These are phyloP conservation scores for Phyllostachys edulis DNA, from an alignment of 176 grass and related monocot genomes.

Conservation along the genomic window DNA sequence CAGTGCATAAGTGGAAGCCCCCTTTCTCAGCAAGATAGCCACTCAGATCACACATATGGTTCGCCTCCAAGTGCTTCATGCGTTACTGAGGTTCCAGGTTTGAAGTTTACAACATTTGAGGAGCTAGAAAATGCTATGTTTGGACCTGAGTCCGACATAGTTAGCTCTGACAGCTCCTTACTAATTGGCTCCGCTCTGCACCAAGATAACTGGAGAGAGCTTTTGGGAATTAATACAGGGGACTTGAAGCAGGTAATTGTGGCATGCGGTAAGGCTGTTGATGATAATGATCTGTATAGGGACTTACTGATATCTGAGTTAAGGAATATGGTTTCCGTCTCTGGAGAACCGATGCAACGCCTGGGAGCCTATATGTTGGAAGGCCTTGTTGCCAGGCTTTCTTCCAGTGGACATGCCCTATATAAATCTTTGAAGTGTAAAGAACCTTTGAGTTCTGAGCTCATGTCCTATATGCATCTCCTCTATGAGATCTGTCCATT, in stretches of 20 bases:
- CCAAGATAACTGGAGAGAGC: constrained; percentile 63
- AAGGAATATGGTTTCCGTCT: constrained; percentile 63
- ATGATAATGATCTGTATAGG: constrained; percentile 44
- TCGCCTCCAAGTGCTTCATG: constrained; percentile 80
- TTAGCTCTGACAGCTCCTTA: constrained; percentile 43
- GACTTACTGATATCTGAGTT: constrained; percentile 60
- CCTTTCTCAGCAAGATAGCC: constrained; percentile 60
- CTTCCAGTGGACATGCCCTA: constrained; percentile 55
- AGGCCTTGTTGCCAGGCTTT: constrained; percentile 67
- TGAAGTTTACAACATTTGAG: constrained; percentile 52
- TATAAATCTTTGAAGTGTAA: constrained; percentile 85
- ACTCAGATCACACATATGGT: constrained; percentile 59
- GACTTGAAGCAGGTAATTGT: constrained; percentile 71
- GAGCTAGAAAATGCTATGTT: constrained; percentile 72
- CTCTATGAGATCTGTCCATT: constrained; percentile 75
- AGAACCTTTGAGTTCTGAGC: constrained; percentile 61
- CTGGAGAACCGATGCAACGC: constrained; percentile 69
- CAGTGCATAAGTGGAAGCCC: constrained; percentile 63
- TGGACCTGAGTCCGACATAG: constrained; percentile 60
- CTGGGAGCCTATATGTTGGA: constrained; percentile 83
- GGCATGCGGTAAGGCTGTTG: constrained; percentile 72
- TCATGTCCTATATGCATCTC: constrained; percentile 73
- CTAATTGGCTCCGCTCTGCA: constrained; percentile 32
- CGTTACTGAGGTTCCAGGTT: constrained; percentile 61
- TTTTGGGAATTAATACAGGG: constrained; percentile 59